Conservation (phyloP, 768 basidiomycete genomes). For the Pulveroboletus frians region DNA sequence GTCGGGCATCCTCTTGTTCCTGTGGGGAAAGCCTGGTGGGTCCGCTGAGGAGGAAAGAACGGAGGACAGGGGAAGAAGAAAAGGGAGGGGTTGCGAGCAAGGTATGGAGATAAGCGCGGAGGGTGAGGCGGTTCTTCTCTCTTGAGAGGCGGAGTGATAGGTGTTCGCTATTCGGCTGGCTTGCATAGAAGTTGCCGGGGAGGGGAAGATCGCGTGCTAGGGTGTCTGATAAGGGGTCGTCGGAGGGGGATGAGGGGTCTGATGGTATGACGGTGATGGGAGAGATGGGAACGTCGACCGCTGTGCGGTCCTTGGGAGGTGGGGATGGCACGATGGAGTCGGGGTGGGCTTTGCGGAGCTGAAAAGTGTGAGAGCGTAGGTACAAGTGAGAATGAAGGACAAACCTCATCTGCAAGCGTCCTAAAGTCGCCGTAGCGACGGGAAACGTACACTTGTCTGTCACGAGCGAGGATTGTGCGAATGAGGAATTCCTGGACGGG, state of each 20-base stretch:
- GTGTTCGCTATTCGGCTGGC: neutral
- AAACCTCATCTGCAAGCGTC: conserved; percentile 78
- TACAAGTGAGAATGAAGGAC: conserved; percentile 12
- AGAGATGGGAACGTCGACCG: conserved; percentile 44
- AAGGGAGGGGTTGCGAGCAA: conserved; percentile 67
- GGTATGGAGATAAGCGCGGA: conserved; percentile 86
- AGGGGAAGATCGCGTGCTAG: conserved; percentile 70
- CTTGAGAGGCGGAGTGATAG: conserved; percentile 54
- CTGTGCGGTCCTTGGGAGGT: conserved; percentile 83
- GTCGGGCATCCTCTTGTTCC: conserved; percentile 74
- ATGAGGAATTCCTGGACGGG: conserved; percentile 84
- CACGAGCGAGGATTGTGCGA: conserved; percentile 69
- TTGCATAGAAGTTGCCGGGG: conserved; percentile 41
- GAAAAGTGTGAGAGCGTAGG: conserved; percentile 10
- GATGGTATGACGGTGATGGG: neutral
- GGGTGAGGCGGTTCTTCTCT: conserved; percentile 93
- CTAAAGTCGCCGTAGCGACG: conserved; percentile 94
- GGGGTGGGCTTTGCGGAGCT: conserved; percentile 87
- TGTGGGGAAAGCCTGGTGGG: conserved; percentile 61
- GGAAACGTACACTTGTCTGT: conserved; percentile 80
- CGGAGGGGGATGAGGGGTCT: neutral
- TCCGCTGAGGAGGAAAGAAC: conserved; percentile 76
- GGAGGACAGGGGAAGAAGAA: conserved; percentile 81
- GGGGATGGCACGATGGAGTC: conserved; percentile 76
- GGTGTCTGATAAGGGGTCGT: conserved; percentile 23